phyloP scores from a whole-genome alignment of 2,329 filamentous ascomycete genomes.

The Aspergillus sp. region DNA sequence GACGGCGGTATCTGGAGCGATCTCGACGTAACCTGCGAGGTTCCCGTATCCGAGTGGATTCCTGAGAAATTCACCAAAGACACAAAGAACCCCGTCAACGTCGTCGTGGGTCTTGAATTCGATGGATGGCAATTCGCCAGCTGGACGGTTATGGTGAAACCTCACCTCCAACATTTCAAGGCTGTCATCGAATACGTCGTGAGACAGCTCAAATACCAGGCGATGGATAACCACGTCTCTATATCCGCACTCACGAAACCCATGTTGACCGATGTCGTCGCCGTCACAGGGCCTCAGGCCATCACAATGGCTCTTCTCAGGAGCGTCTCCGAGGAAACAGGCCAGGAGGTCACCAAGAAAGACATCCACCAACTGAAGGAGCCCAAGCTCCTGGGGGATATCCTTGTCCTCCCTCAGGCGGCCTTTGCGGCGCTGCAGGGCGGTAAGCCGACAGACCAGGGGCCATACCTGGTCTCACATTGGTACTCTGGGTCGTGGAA shows the following conservation, averaged over 20 bases:
- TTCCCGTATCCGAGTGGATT: slow-evolving; percentile 39
- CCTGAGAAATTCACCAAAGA: slow-evolving; percentile 24
- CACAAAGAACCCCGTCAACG: slow-evolving; percentile 16
- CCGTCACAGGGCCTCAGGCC: slow-evolving; percentile 14
- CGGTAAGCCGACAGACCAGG: slow-evolving; percentile 11
- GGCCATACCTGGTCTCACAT: slow-evolving; percentile 15
- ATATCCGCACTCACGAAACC: slow-evolving; percentile 8
- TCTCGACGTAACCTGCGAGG: slow-evolving; percentile 38
- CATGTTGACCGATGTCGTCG: slow-evolving; percentile 15
- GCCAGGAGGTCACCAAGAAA: neutral
- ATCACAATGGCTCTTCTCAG: slow-evolving; percentile 14
- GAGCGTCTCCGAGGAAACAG: slow-evolving; percentile 1
- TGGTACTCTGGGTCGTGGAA: slow-evolving; percentile 17
- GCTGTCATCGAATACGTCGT: slow-evolving; percentile 15
- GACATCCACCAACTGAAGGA: slow-evolving; percentile 6
- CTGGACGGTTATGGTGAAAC: slow-evolving; percentile 16
- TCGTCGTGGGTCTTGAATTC: slow-evolving; percentile 23
- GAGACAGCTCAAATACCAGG: slow-evolving; percentile 2
- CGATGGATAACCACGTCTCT: slow-evolving; percentile 5
- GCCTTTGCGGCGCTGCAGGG: slow-evolving; percentile 16
- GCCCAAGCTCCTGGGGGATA: slow-evolving; percentile 11
- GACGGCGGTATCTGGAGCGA: slow-evolving; percentile 46
- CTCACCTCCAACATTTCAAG: slow-evolving; percentile 11
- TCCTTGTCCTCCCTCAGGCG: slow-evolving; percentile 15
- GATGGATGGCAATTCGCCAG: slow-evolving; percentile 15